phyloP scores from a whole-genome alignment of 805 yeast genomes.

The Cyberlindnera veronae region DNA sequence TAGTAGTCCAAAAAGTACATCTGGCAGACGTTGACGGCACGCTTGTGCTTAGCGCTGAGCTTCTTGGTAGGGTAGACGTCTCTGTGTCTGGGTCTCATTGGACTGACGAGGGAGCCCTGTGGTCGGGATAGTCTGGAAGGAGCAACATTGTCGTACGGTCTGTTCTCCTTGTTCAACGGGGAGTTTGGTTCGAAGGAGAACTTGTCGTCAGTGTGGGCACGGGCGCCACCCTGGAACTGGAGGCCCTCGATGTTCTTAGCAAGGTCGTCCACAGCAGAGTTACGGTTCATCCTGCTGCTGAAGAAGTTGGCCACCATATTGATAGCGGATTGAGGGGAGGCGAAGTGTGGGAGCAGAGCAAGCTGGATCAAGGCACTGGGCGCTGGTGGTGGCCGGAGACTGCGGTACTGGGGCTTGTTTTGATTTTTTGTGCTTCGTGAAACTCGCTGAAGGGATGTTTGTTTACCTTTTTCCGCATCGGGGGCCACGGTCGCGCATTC shows the following conservation, averaged over 20 bases:
- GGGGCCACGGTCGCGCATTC: conserved; percentile 9
- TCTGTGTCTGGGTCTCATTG: conserved; percentile 14
- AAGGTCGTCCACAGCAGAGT: conserved; percentile 24
- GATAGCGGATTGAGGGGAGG: not conserved
- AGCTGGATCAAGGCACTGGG: too few species aligned
- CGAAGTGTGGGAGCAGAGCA: not conserved
- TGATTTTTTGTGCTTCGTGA: conserved; percentile 14
- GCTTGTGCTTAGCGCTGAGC: conserved; percentile 55
- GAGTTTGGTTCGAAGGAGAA: conserved; percentile 34
- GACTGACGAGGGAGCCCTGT: conserved; percentile 7
- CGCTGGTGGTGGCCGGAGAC: not conserved
- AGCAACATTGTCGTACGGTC: conserved; percentile 27
- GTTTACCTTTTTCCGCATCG: conserved; percentile 25
- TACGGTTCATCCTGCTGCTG: conserved; percentile 19
- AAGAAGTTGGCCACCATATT: conserved; percentile 30
- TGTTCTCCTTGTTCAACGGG: conserved; percentile 39
- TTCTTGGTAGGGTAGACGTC: conserved; percentile 9
- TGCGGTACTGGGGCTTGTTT: conserved; percentile 1
- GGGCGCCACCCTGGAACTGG: conserved; percentile 21
- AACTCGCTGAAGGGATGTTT: conserved; percentile 4
- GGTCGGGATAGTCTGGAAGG: conserved; percentile 25
- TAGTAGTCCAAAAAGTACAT: conserved; percentile 92
- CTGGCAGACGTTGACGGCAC: conserved; percentile 88
- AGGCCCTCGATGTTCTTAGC: conserved; percentile 27
- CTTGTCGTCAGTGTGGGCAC: conserved; percentile 15